A percentile compares a stretch with the other conserved stretches of the same genome.
Evolutionary conservation across 257 asterid species (phyloP).

Genomic region (Solanum piurae): DNA sequence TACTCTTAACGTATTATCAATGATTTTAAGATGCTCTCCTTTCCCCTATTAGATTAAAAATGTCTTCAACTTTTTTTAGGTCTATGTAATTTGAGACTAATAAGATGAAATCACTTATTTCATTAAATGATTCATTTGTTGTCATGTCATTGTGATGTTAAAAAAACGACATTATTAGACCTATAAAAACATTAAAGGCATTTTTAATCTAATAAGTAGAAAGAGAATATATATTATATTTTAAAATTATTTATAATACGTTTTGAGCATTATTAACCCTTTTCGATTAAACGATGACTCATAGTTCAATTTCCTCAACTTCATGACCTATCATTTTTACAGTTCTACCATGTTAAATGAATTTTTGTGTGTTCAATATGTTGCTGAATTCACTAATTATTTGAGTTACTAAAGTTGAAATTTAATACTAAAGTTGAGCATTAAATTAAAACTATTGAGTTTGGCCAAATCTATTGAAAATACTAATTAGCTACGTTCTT

Average conservation of each 20-base stretch:
- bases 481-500: background rate
- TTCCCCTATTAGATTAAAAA: background rate
- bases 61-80: background rate
- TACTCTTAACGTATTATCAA: too few species aligned
- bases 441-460: background rate
- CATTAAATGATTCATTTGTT: too few species aligned
- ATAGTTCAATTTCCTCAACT: background rate
- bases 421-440: background rate
- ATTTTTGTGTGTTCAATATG: background rate
- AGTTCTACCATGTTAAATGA: background rate
- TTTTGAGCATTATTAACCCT: background rate
- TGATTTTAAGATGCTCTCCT: background rate
- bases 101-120: background rate
- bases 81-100: background rate
- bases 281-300: background rate
- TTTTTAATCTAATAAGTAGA: too few species aligned
- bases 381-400: background rate
- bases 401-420: background rate
- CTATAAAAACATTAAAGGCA: background rate
- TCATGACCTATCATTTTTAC: background rate
- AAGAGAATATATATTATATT: background rate
- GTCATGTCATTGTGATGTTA: too few species aligned
- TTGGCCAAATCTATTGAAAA: accelerated
- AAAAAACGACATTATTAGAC: too few species aligned
- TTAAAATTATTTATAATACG: background rate